A percentile compares a stretch with the other conserved stretches of the same genome.
Conservation (phyloP, 176 grass and related monocot genomes). For the Eremochloa ophiuroides region DNA sequence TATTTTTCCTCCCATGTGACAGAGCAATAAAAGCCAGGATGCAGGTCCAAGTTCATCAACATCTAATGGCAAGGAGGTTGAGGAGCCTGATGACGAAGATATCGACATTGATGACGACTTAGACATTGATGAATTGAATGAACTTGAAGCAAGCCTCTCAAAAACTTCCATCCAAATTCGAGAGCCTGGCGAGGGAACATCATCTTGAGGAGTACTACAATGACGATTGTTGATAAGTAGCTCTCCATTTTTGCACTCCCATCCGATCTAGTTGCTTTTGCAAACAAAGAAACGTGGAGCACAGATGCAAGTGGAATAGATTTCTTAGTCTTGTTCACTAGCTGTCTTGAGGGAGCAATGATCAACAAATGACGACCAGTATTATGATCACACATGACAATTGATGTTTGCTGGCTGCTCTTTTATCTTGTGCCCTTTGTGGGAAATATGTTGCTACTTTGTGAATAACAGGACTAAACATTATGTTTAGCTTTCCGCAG, state of each 20-base stretch:
- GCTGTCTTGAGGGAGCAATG: conserved; percentile 12
- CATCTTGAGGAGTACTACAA: conserved; percentile 27
- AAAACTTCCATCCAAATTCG: conserved; percentile 73
- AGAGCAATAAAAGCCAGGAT: conserved; percentile 37
- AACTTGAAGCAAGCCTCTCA: conserved; percentile 85
- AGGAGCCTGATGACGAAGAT: conserved; percentile 43
- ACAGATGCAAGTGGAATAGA: conserved; percentile 32
- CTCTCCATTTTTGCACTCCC: conserved; percentile 29
- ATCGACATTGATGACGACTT: conserved; percentile 70
- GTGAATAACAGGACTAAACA: conserved; percentile 44
- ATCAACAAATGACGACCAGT: conserved; percentile 1
- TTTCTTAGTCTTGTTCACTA: conserved; percentile 18
- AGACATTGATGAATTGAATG: conserved; percentile 93
- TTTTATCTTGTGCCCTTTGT: conserved; percentile 21
- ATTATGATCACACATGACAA: conserved; percentile 19
- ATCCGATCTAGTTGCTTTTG: conserved; percentile 15
- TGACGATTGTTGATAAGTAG: conserved; percentile 8
- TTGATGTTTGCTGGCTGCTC: background rate
- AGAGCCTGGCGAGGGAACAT: conserved; percentile 59
- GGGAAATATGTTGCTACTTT: conserved; percentile 28
- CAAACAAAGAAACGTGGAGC: conserved; percentile 24
- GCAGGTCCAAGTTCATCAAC: conserved; percentile 53
- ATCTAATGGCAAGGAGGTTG: conserved; percentile 47
- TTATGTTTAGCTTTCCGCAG: background rate
- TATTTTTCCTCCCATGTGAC: conserved; percentile 29